phyloP scores from a whole-genome alignment of 1,284 basidiomycete species.

The Papiliotrema flavescens region DNA sequence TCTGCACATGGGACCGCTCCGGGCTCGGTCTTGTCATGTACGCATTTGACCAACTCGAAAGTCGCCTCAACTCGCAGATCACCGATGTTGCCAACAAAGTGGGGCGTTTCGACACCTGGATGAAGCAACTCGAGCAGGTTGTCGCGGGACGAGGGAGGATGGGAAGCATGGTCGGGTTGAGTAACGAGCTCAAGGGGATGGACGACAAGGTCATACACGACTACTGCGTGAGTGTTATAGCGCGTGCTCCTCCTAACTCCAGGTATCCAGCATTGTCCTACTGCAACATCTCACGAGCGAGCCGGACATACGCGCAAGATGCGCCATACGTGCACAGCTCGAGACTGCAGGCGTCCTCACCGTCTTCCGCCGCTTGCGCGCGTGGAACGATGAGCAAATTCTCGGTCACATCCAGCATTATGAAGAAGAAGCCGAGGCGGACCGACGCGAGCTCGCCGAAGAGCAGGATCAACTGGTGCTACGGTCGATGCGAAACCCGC shows the following conservation, averaged over 20 bases:
- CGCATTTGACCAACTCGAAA: constrained; percentile 50
- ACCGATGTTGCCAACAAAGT: constrained; percentile 56
- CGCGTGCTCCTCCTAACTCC: neutral
- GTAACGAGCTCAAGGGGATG: constrained; percentile 68
- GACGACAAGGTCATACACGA: constrained; percentile 29
- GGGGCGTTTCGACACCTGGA: constrained; percentile 81
- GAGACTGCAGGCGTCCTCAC: constrained; percentile 75
- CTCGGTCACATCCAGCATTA: constrained; percentile 68
- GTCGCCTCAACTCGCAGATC: constrained; percentile 28
- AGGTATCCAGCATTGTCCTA: constrained; percentile 34
- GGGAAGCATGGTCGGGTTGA: constrained; percentile 92
- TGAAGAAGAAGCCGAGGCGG: constrained; percentile 67
- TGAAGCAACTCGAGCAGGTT: constrained; percentile 73
- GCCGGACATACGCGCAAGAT: constrained; percentile 39
- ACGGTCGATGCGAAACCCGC: constrained; percentile 71
- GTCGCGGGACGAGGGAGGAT: constrained; percentile 85
- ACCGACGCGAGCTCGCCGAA: constrained; percentile 73
- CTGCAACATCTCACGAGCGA: constrained; percentile 27
- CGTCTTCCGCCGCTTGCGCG: constrained; percentile 68
- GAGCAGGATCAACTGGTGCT: constrained; percentile 73
- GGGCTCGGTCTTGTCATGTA: constrained; percentile 53
- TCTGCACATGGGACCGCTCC: constrained; percentile 52
- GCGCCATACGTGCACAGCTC: constrained; percentile 63
- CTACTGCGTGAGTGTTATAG: constrained; percentile 32
- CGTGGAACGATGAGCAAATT: constrained; percentile 59